Evolutionary conservation across 305 asterid species (phyloP).

Genomic region (Ajuga reptans): DNA sequence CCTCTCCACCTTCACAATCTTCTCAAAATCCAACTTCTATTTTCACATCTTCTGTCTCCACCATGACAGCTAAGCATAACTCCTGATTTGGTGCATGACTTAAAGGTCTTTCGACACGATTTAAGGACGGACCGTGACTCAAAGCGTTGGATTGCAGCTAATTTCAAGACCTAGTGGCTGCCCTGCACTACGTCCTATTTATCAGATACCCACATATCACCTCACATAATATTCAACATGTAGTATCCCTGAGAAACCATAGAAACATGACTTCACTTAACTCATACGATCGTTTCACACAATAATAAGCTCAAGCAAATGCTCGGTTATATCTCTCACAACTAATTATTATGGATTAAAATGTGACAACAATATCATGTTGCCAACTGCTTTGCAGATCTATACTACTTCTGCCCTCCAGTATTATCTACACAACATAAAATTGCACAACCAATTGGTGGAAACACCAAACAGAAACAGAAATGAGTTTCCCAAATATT

Average conservation of each 20-base stretch:
- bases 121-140: neutral
- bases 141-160: neutral
- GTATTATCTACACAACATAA: neutral
- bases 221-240: neutral
- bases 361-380: neutral
- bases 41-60: neutral
- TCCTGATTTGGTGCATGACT: neutral
- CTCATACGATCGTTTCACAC: neutral
- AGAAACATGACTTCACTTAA: neutral
- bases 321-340: neutral
- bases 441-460: neutral
- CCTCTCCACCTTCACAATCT: neutral
- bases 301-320: neutral
- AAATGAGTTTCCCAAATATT: constrained; percentile 10
- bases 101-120: neutral
- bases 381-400: neutral
- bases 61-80: neutral
- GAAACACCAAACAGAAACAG: neutral
- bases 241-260: neutral
- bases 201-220: neutral
- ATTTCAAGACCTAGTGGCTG: neutral
- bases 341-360: neutral
- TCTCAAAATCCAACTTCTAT: neutral
- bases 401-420: neutral
- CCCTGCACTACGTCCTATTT: neutral